Evolutionary conservation across 75 land plant species (phyloP).

Genomic region (Selaginella tamariscina): DNA sequence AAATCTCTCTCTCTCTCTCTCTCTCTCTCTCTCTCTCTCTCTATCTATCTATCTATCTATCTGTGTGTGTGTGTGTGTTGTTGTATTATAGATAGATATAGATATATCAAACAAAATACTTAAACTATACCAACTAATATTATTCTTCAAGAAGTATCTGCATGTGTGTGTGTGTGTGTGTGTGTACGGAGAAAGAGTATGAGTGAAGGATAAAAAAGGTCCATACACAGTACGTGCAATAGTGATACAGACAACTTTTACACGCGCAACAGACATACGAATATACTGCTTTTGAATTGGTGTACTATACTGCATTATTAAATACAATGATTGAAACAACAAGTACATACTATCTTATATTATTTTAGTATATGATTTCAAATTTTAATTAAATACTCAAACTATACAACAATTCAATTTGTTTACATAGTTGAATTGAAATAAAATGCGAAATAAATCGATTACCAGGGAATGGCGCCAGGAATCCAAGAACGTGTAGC

Average conservation of each 20-base stretch:
- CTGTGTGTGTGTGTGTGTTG: no score
- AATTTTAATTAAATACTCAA: no score
- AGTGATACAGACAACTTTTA: background rate
- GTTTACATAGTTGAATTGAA: no score
- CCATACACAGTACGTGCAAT: slow-evolving; percentile 7
- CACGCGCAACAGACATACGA: background rate
- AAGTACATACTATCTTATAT: background rate
- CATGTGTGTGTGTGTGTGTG: no score
- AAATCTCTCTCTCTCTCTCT: slow-evolving; percentile 9
- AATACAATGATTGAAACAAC: slow-evolving; percentile 2
- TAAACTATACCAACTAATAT: background rate
- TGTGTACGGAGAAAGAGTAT: no score
- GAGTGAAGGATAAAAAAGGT: background rate
- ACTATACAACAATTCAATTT: no score
- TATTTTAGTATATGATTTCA: background rate
- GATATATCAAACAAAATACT: background rate
- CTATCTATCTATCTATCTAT: background rate
- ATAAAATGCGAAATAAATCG: background rate
- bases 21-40: no score
- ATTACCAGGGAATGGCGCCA: slow-evolving; percentile 76
- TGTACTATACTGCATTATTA: no score
- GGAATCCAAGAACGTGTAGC: slow-evolving; percentile 80
- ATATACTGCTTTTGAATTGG: background rate
- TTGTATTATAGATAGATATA: no score
- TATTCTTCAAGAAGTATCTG: no score